phyloP scores from a whole-genome alignment of 2,329 filamentous ascomycete species.

The Sphaerulina musiva region DNA sequence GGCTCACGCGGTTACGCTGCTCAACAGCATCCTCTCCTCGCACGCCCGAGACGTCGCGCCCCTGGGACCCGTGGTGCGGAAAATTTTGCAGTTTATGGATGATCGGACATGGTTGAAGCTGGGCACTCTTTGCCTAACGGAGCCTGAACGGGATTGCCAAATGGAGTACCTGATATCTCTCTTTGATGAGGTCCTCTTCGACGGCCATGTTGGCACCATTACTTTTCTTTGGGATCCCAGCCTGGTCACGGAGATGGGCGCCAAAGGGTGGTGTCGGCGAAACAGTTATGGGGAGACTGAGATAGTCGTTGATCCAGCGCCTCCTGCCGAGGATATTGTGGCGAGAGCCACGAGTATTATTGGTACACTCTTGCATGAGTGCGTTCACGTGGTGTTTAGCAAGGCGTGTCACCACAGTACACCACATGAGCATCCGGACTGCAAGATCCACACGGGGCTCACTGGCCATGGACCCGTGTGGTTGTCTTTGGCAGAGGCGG shows the following conservation, averaged over 20 bases:
- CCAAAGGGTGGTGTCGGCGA: not conserved
- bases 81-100: too few relatives aligned
- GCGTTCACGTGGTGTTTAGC: not conserved
- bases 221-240: not conserved
- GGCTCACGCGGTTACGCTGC: not conserved
- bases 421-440: not conserved
- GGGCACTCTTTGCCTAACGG: not conserved
- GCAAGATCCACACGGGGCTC: not conserved
- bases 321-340: not conserved
- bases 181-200: not conserved
- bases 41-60: not conserved
- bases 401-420: not conserved
- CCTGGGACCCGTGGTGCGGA: not conserved
- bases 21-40: not conserved
- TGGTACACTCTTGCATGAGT: not conserved
- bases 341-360: not conserved
- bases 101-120: not conserved
- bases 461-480: not conserved
- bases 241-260: not conserved
- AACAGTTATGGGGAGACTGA: not conserved
- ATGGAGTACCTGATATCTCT: not conserved
- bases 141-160: not conserved
- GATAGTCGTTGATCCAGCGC: not conserved
- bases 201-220: not conserved
- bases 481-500: not conserved